A percentile compares a stretch with the other conserved stretches of the same genome.
Conservation (phyloP, 768 basidiomycete species). For the Coprinopsis marcescibilis region DNA sequence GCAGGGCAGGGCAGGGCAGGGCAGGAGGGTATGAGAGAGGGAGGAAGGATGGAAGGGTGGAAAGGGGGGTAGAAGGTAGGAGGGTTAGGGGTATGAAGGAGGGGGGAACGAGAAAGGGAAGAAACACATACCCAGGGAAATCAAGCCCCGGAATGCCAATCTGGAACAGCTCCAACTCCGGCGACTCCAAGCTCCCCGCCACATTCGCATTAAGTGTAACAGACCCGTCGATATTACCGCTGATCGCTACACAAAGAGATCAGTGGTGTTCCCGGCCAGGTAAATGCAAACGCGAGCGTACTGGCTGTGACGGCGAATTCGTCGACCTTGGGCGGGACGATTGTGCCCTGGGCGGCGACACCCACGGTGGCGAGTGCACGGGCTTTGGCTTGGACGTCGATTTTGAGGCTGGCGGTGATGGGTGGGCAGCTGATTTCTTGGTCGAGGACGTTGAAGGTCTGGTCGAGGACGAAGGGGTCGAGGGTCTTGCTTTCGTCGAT, state of each 20-base stretch:
- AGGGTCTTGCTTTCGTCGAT: constrained; percentile 19
- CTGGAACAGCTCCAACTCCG: constrained; percentile 24
- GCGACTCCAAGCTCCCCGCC: constrained; percentile 36
- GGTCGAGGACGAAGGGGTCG: constrained; percentile 18
- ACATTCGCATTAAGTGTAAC: constrained; percentile 31
- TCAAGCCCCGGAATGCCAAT: constrained; percentile 1
- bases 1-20: no score
- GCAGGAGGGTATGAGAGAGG: no score
- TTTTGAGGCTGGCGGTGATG: neutral
- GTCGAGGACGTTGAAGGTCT: constrained; percentile 17
- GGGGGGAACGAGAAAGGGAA: no score
- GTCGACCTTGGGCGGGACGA: constrained; percentile 8
- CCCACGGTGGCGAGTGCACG: constrained; percentile 4
- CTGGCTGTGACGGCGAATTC: constrained; percentile 26
- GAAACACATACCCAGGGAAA: constrained; percentile 6
- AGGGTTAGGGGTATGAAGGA: no score
- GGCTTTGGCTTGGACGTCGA: constrained; percentile 8
- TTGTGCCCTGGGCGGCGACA: constrained; percentile 6
- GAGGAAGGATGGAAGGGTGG: no score
- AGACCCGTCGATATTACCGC: constrained; percentile 30
- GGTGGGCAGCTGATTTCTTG: constrained; percentile 12
- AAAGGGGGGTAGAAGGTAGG: no score
- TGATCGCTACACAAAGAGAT: constrained; percentile 22
- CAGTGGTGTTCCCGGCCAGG: neutral
- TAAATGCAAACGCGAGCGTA: constrained; percentile 14